These are phyloP conservation scores for Globisporangium iwayamae DNA, from an alignment of 352 stramenopile species.

Conservation along the genomic window DNA sequence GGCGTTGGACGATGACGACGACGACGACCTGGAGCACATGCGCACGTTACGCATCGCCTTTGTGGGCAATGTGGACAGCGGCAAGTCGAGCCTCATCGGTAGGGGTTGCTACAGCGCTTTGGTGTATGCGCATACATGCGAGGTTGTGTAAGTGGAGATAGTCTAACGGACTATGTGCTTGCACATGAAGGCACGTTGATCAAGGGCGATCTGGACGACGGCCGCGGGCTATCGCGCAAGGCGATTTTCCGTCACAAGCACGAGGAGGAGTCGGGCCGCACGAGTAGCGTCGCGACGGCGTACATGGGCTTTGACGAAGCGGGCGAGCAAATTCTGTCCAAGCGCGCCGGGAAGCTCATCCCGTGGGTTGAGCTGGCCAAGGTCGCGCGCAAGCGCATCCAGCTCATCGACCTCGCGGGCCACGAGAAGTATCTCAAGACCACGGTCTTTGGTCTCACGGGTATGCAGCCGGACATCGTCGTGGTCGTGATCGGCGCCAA, in stretches of 20 bases:
- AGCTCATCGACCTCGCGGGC: constrained; percentile 86
- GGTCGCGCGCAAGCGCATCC: constrained; percentile 75
- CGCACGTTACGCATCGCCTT: constrained; percentile 85
- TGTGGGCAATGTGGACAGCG: constrained; percentile 91
- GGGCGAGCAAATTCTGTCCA: constrained; percentile 78
- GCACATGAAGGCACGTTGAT: constrained; percentile 80
- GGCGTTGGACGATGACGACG: constrained; percentile 11
- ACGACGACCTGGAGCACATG: constrained; percentile 36
- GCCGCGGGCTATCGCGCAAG: constrained; percentile 83
- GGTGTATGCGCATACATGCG: not conserved
- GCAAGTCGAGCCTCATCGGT: constrained; percentile 92
- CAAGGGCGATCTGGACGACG: constrained; percentile 95
- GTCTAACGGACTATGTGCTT: not conserved
- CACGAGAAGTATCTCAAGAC: constrained; percentile 99
- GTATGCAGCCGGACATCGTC: constrained; percentile 94
- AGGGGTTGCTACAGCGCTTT: not conserved
- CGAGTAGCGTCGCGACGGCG: constrained; percentile 76
- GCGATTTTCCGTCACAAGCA: constrained; percentile 88
- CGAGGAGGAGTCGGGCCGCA: constrained; percentile 77
- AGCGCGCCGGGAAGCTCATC: constrained; percentile 65
- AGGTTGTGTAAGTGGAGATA: not conserved
- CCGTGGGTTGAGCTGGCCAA: constrained; percentile 81
- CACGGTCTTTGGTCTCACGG: constrained; percentile 98
- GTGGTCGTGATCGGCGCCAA: constrained; percentile 93
- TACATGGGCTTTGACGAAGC: constrained; percentile 79